Percentiles rank a stretch among this genome's conserved stretches.
These are phyloP conservation scores for Trypanosoma scelopori DNA, from an alignment of 208 protist species.

Conservation along the genomic window DNA sequence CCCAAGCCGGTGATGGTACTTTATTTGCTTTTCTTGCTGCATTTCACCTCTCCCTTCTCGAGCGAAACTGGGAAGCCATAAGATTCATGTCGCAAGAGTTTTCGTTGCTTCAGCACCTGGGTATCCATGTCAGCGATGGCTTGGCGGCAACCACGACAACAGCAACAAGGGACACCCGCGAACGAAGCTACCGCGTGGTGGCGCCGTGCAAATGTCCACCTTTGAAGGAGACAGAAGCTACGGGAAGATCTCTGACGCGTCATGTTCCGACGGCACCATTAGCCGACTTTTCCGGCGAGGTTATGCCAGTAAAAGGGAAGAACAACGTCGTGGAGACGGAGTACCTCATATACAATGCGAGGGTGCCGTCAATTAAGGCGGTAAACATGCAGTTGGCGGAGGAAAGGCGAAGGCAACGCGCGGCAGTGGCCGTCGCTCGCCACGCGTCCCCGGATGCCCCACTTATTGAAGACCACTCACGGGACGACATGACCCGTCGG, in stretches of 20 bases:
- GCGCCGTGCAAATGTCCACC: constrained; percentile 45
- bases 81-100: constrained; percentile 44
- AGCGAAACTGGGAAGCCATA: no score
- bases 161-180: neutral
- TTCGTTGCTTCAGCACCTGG: constrained; percentile 58
- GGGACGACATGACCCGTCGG: constrained; percentile 13
- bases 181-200: constrained; percentile 44
- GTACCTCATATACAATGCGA: constrained; percentile 72
- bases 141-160: neutral
- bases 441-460: neutral
- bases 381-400: constrained; percentile 68
- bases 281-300: constrained; percentile 59
- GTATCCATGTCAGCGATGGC: constrained; percentile 35
- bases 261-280: constrained; percentile 23
- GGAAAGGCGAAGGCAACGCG: constrained; percentile 25
- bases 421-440: neutral
- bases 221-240: constrained; percentile 21
- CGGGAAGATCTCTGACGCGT: constrained; percentile 35
- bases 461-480: neutral
- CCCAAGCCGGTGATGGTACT: no score
- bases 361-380: constrained; percentile 55
- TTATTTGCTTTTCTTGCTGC: constrained; percentile 9
- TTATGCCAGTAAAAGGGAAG: constrained; percentile 33
- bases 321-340: constrained; percentile 42
- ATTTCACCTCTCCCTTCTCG: constrained; percentile 22